Conservation (phyloP, 768 basidiomycete species). For the Agaricus blazei region DNA sequence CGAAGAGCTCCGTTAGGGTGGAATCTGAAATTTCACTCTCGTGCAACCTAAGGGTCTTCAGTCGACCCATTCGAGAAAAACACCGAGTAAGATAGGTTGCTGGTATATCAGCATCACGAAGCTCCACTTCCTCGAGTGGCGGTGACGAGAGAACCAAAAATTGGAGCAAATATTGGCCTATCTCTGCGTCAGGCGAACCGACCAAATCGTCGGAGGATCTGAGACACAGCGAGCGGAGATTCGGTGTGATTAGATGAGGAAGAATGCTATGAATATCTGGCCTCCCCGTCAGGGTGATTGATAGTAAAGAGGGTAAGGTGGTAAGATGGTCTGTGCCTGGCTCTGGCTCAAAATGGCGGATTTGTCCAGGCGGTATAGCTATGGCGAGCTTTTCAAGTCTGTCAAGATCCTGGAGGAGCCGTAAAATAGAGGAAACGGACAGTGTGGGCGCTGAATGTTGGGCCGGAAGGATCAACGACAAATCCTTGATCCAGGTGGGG, state of each 20-base stretch:
- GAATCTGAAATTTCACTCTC: conserved; percentile 52
- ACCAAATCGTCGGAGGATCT: conserved; percentile 30
- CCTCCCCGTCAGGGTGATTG: conserved; percentile 19
- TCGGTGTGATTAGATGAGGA: conserved; percentile 24
- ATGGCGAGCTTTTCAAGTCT: conserved; percentile 37
- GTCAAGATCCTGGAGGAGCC: conserved; percentile 32
- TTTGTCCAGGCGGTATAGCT: conserved; percentile 26
- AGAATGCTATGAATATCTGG: conserved; percentile 10
- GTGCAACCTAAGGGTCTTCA: conserved; percentile 50
- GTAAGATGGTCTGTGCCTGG: conserved; percentile 13
- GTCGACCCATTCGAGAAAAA: conserved; percentile 7
- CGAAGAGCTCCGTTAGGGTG: conserved; percentile 32
- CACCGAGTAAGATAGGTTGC: conserved; percentile 17
- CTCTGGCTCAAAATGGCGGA: conserved; percentile 20
- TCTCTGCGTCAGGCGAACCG: conserved; percentile 26
- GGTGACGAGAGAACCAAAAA: conserved; percentile 20
- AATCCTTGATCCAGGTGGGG: conserved; percentile 27
- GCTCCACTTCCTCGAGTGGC: conserved; percentile 24
- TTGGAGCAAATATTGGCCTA: conserved; percentile 16
- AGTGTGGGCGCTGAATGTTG: conserved; percentile 13
- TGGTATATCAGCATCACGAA: conserved; percentile 22
- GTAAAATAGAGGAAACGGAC: conserved; percentile 20
- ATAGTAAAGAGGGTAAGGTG: conserved; percentile 19
- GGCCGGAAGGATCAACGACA: conserved; percentile 28
- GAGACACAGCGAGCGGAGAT: conserved; percentile 27